Evolutionary conservation across 441 rosid species (phyloP).

Genomic region (Capsella rubella): DNA sequence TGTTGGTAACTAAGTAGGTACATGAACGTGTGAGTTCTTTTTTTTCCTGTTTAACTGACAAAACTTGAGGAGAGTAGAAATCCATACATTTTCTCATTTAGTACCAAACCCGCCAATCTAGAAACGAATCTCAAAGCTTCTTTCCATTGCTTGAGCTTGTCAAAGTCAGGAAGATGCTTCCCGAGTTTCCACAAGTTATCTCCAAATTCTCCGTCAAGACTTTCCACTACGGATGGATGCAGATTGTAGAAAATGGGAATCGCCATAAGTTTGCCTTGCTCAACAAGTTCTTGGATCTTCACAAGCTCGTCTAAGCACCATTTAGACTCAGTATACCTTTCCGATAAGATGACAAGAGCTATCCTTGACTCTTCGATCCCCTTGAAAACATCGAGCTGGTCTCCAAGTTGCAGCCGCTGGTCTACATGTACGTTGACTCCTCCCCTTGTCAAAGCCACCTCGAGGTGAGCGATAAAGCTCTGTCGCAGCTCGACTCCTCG

Average conservation of each 20-base stretch:
- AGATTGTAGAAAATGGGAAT: constrained; percentile 13
- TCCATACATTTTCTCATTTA: background rate
- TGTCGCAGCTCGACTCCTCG: background rate
- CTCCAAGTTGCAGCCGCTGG: fast-evolving
- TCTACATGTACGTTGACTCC: background rate
- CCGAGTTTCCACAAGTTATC: background rate
- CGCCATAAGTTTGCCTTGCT: background rate
- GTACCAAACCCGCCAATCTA: fast-evolving
- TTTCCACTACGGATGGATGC: no score
- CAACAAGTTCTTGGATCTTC: background rate
- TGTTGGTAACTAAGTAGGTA: no score
- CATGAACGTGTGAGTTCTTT: no score
- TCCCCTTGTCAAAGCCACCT: background rate
- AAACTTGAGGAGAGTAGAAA: background rate
- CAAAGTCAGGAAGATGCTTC: background rate
- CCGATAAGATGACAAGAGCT: background rate
- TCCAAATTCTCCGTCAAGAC: background rate
- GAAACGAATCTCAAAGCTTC: constrained; percentile 4
- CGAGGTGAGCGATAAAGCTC: background rate
- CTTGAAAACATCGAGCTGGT: background rate
- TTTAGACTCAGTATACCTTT: background rate
- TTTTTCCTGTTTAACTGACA: no score
- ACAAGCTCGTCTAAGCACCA: background rate
- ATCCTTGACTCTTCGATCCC: background rate
- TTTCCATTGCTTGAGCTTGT: background rate